Evolutionary conservation across 805 yeast species (phyloP), one percentile per base, ranked within the genome.

Genomic region (Komagataella ulmi): DNA sequence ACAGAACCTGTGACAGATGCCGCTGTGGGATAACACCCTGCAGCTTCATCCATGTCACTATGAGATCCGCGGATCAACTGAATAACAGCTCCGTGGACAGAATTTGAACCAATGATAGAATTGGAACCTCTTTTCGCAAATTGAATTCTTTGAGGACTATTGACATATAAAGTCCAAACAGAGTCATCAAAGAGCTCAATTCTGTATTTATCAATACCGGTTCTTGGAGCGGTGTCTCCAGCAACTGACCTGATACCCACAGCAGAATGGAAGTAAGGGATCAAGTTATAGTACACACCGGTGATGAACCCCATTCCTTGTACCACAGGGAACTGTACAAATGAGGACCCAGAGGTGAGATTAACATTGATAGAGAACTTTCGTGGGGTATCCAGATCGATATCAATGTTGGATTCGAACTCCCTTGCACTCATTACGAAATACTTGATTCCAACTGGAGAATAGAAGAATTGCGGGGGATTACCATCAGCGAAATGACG

Each of bases 231-330:
- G n/a, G 62, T 58, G 53, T 68, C 71, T 52, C 66, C 54, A 18
- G 65, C 64, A 47, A 79, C 61, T n/a, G 70, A 55, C 17, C 58
- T 50, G 53, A 80, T 60, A 4, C 81, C 83, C 47, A 74, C 65
- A 53, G 69, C 70, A 1, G 80, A 68, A 55, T 67, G 69, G 21
- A 80, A 57, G 18, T 64, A 57, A 17, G 82, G 76, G 30, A 74
- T 67, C 56, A 79, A 65, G 51, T 61, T 58, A 57, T 74, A 64
- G 56, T 76, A 77, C 24, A 78, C 60, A 36, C 75, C 79, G 3
- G 81, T 72, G 4, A 70, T 69, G 55, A 78, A 71, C 17, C 84
- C 85, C 79, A 78, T 75, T 52, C 85, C 85, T 60, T 75, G 77
- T 14, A 77, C 81, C 45, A 81, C 55, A 2, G 81, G 79, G 48